Evolutionary conservation across 495 filamentous ascomycete species (phyloP).

Genomic region (Corynascus novoguineensis): DNA sequence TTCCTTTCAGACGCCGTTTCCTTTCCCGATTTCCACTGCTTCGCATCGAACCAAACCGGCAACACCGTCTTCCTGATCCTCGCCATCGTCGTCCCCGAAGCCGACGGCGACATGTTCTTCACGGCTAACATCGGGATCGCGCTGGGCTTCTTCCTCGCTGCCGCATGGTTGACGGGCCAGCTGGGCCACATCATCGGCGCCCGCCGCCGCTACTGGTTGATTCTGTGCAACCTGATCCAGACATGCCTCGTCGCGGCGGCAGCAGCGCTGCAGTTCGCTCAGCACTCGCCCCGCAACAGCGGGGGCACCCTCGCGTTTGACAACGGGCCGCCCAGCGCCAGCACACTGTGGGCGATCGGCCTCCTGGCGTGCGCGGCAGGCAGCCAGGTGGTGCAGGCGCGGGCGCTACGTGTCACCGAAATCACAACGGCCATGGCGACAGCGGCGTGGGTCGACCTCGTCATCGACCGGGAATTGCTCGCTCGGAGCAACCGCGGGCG

Average conservation of each 20-base stretch:
- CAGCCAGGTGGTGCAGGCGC: constrained; percentile 53
- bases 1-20: constrained; percentile 46
- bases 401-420: constrained; percentile 52
- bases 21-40: constrained; percentile 58
- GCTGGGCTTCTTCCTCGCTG: constrained; percentile 50
- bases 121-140: constrained; percentile 49
- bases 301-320: constrained; percentile 17
- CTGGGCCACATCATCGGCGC: constrained; percentile 48
- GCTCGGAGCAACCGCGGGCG: constrained; percentile 42
- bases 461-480: constrained; percentile 49
- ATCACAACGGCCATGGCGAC: constrained; percentile 66
- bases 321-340: constrained; percentile 19
- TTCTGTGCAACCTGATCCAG: constrained; percentile 49
- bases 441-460: constrained; percentile 56
- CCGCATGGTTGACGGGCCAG: constrained; percentile 51
- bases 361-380: constrained; percentile 54
- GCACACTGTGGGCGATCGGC: constrained; percentile 41
- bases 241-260: constrained; percentile 50
- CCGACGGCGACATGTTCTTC: constrained; percentile 44
- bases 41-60: constrained; percentile 62
- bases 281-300: constrained; percentile 15
- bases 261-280: constrained; percentile 41
- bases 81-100: constrained; percentile 46
- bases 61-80: constrained; percentile 56
- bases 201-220: constrained; percentile 47